These are phyloP conservation scores for Reticulascus tulasneorum DNA, from an alignment of 2,329 filamentous ascomycete species.

Conservation along the genomic window DNA sequence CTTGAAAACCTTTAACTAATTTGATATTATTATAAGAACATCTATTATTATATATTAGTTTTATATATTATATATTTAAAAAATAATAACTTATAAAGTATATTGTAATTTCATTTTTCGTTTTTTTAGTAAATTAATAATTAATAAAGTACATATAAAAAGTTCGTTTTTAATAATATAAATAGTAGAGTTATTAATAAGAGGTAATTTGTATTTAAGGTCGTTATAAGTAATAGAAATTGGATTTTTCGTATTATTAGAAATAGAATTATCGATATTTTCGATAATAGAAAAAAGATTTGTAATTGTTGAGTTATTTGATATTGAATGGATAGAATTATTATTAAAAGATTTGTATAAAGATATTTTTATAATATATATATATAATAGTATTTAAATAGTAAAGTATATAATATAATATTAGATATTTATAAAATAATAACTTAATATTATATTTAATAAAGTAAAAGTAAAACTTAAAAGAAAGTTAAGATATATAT, in stretches of 20 bases:
- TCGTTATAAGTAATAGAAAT: not conserved
- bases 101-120: too few species aligned
- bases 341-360: not conserved
- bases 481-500: not conserved
- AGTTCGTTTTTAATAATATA: not conserved
- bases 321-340: not conserved
- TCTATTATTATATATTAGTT: not conserved
- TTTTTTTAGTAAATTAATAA: not conserved
- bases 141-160: not conserved
- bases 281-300: not conserved
- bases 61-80: not conserved
- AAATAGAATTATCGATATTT: not conserved
- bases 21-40: not conserved
- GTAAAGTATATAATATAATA: not conserved
- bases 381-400: not conserved
- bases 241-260: not conserved
- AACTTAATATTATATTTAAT: not conserved
- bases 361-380: too few species aligned
- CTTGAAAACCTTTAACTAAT: not conserved
- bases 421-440: not conserved
- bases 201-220: not conserved
- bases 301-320: not conserved
- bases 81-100: not conserved
- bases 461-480: not conserved
- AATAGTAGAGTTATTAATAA: not conserved